A percentile compares a stretch with the other conserved stretches of the same genome.
These are phyloP conservation scores for Epipyxis sp. DNA, from an alignment of 108 stramenopile genomes.

Conservation along the genomic window DNA sequence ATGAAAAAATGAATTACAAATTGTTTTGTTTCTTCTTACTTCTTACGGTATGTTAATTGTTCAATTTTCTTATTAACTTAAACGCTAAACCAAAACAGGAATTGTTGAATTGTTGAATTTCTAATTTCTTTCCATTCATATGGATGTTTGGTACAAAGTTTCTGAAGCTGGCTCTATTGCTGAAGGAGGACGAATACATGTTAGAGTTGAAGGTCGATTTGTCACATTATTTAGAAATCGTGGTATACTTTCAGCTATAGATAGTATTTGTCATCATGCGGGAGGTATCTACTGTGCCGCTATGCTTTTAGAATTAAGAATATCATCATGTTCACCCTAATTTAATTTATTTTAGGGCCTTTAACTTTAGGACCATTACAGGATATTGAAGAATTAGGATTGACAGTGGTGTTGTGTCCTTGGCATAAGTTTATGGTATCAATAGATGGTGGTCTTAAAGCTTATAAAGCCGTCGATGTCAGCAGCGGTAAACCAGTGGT, in stretches of 20 bases:
- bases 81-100: too few relatives aligned
- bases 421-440: conserved; percentile 34
- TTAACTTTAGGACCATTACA: conserved; percentile 3
- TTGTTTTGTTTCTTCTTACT: too few relatives aligned
- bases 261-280: conserved; percentile 26
- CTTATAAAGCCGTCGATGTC: conserved; percentile 5
- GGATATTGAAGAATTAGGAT: conserved; percentile 21
- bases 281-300: too few relatives aligned
- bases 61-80: too few relatives aligned
- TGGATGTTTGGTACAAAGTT: conserved; percentile 19
- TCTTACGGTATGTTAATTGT: too few relatives aligned
- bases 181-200: conserved; percentile 22
- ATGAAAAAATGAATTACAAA: too few relatives aligned
- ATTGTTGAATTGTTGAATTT: too few relatives aligned
- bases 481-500: background rate
- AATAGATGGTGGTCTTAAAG: conserved; percentile 15
- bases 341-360: too few relatives aligned
- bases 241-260: background rate
- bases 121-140: too few relatives aligned
- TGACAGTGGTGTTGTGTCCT: conserved; percentile 29
- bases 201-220: background rate
- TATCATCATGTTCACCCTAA: too few relatives aligned
- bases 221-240: conserved; percentile 6
- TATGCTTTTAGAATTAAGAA: too few relatives aligned
- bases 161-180: background rate